Conservation (phyloP, 2,329 filamentous ascomycete species). For the Neofusicoccum laricinum region DNA sequence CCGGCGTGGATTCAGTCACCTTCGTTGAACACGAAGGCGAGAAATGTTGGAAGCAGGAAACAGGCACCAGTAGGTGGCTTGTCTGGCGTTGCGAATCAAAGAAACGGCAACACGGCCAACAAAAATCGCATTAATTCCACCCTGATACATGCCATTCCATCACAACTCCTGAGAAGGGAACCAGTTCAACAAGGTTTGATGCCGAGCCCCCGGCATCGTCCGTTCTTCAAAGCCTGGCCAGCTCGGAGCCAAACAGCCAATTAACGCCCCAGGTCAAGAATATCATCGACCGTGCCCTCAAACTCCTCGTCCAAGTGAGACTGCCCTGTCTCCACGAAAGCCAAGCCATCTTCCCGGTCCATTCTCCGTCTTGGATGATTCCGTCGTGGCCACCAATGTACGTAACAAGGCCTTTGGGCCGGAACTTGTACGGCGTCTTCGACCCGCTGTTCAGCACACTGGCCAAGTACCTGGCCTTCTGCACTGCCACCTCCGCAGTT, state of each 20-base stretch:
- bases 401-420: conserved; percentile 37
- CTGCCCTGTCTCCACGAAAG: conserved; percentile 42
- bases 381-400: conserved; percentile 45
- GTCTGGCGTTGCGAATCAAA: too few relatives aligned
- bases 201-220: too few relatives aligned
- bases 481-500: conserved; percentile 37
- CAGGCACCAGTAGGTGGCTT: too few relatives aligned
- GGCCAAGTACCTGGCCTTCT: conserved; percentile 38
- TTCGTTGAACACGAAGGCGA: too few relatives aligned
- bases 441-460: conserved; percentile 39
- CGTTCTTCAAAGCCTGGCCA: conserved; percentile 30
- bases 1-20: too few relatives aligned
- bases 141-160: too few relatives aligned
- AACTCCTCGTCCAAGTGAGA: conserved; percentile 35
- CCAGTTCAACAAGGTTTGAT: too few relatives aligned
- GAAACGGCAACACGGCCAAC: too few relatives aligned
- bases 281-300: conserved; percentile 32
- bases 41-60: too few relatives aligned
- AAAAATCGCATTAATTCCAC: too few relatives aligned
- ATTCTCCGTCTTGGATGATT: conserved; percentile 39
- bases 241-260: conserved; percentile 32
- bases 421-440: conserved; percentile 47
- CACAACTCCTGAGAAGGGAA: too few relatives aligned
- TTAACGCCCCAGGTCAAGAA: conserved; percentile 33
- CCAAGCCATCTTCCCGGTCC: conserved; percentile 43